phyloP scores from a whole-genome alignment of 208 protist genomes.

The Leishmania aethiopica region DNA sequence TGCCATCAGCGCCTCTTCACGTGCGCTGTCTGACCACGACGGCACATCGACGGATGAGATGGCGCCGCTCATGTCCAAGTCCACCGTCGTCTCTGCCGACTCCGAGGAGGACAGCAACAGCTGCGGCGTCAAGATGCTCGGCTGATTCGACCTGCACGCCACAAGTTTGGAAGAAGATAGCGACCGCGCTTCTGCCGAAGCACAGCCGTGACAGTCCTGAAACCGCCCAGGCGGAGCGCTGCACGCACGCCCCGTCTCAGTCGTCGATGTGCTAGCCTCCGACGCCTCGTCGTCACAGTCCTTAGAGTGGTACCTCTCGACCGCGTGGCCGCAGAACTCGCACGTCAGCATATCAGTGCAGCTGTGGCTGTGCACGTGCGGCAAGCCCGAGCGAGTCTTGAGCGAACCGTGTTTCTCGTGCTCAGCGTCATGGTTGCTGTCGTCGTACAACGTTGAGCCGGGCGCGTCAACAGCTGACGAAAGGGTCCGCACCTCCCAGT shows the following conservation, averaged over 20 bases:
- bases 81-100: slow-evolving; percentile 4
- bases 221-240: not conserved
- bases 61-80: not conserved
- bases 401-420: not conserved
- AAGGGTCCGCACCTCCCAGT: not conserved
- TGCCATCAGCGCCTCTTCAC: slow-evolving; percentile 10
- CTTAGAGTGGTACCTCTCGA: not conserved
- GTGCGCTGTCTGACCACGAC: not conserved
- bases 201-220: not conserved
- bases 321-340: slow-evolving; percentile 12
- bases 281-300: not conserved
- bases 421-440: not conserved
- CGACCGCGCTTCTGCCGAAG: not conserved
- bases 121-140: not conserved
- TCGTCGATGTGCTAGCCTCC: not conserved
- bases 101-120: slow-evolving; percentile 6
- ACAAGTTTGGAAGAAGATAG: not conserved
- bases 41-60: not conserved
- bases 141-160: not conserved
- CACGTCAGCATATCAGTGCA: not conserved
- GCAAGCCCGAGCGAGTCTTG: not conserved
- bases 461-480: not conserved
- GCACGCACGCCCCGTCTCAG: not conserved
- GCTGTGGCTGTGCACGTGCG: not conserved
- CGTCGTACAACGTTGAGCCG: not conserved